Evolutionary conservation across 2,329 filamentous ascomycete species (phyloP).

Genomic region (Fusarium bactridioides): DNA sequence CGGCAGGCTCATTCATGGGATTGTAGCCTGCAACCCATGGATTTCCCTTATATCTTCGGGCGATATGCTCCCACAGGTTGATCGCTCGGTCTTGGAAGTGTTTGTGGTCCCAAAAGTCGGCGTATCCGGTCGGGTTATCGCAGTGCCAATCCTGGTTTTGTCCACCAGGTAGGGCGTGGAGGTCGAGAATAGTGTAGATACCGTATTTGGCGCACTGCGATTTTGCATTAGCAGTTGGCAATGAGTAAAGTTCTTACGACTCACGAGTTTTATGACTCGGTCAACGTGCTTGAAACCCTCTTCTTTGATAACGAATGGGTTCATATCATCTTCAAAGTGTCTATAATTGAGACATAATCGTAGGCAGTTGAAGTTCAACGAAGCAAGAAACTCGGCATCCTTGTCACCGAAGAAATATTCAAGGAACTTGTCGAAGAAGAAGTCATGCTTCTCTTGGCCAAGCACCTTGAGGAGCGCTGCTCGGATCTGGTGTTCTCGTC

Average conservation of each 20-base stretch:
- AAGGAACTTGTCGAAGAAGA: slow-evolving; percentile 66
- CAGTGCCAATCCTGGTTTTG: slow-evolving; percentile 59
- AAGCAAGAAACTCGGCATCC: slow-evolving; percentile 65
- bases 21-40: slow-evolving; percentile 53
- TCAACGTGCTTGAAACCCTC: slow-evolving; percentile 60
- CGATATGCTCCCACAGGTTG: slow-evolving; percentile 53
- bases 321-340: slow-evolving; percentile 62
- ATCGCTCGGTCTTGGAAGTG: slow-evolving; percentile 55
- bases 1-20: slow-evolving; percentile 44
- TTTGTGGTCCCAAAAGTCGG: slow-evolving; percentile 56
- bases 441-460: slow-evolving; percentile 64
- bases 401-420: slow-evolving; percentile 66
- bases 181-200: slow-evolving; percentile 55
- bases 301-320: slow-evolving; percentile 56
- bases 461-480: slow-evolving; percentile 61
- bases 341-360: slow-evolving; percentile 67
- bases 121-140: slow-evolving; percentile 48
- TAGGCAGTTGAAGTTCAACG: slow-evolving; percentile 63
- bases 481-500: slow-evolving; percentile 63
- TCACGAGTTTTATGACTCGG: slow-evolving; percentile 52
- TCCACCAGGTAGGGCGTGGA: slow-evolving; percentile 55
- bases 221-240: background rate
- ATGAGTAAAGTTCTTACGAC: rapidly evolving
- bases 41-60: slow-evolving; percentile 51
- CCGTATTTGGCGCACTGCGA: slow-evolving; percentile 48